These are phyloP conservation scores for Polyporus tsugae DNA, from an alignment of 1,284 basidiomycete genomes.

Conservation along the genomic window DNA sequence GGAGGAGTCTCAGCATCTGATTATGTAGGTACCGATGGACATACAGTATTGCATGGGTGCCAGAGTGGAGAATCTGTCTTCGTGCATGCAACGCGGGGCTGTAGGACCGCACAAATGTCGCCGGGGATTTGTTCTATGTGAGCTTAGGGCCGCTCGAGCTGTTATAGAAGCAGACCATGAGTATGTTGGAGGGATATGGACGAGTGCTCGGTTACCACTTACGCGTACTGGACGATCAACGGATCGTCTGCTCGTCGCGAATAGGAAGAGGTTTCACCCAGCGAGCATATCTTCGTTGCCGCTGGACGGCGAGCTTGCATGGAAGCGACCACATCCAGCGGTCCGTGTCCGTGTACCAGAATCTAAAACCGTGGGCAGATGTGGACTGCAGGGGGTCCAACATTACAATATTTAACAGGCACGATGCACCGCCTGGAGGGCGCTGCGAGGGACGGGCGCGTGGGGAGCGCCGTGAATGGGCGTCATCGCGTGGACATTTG, in stretches of 20 bases:
- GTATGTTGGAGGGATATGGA: background rate
- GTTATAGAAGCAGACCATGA: background rate
- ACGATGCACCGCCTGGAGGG: background rate
- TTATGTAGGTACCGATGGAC: background rate
- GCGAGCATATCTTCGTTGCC: background rate
- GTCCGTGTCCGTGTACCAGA: background rate
- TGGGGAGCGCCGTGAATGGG: background rate
- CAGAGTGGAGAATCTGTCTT: background rate
- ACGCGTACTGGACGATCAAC: background rate
- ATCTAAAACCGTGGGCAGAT: background rate
- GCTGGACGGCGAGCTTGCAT: background rate
- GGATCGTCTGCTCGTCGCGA: background rate
- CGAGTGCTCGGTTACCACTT: background rate
- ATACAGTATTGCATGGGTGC: too few species aligned
- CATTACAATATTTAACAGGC: background rate
- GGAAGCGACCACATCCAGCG: slow-evolving; percentile 1
- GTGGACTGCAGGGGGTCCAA: background rate
- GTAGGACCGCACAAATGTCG: background rate
- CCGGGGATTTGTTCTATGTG: background rate
- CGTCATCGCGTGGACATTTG: background rate
- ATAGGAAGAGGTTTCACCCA: background rate
- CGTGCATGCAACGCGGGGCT: background rate
- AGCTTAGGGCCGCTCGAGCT: background rate
- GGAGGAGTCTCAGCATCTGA: background rate
- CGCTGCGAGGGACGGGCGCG: background rate